Base-by-base conservation (phyloP, 2,329 filamentous ascomycete genomes). In the Trichophyton simii region DNA sequence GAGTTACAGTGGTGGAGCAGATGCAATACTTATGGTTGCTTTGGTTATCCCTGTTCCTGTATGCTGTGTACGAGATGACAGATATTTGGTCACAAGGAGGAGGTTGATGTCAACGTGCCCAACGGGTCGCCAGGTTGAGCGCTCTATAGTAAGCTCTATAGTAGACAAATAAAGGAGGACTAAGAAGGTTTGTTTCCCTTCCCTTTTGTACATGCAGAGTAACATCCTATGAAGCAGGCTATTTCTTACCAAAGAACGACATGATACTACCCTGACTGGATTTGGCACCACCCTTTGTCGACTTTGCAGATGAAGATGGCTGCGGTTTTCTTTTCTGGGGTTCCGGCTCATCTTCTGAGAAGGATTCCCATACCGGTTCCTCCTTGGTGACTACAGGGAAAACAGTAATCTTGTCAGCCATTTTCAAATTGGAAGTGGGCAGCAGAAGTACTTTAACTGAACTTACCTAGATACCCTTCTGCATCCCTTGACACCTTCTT, bases 191-290 rank as follows among this genome's bases (percentile, higher is more conserved):
- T 70, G 87, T 69, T 91, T 92, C 78, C 95, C 15, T n/a, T 44
- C 15, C 38, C 41, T n/a, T 54, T 25, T 31, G 36, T 57, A 57
- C 52, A 57, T 20, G n/a, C 44, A 48, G 20, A 48, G 44, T 48
- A 20, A 28, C 46, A 50, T 95, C 48, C 82, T 81, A 15, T 38
- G n/a, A 28, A 18, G 13, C 9, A 11, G 34, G 36, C 68, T 70
- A 88, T 69, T 91, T 94, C 78, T 95, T 96, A 48, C 82, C 81
- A 73, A 96, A 96, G 75, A 96, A 96, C 0, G 87, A 90, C 87
- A 91, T 95, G 70, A 96, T 95, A 71, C 80, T 95, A 2, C 91
- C 90, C 63, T 75, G 74, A 31, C 72, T 71, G 6, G 75, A 73
- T 70, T 89, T 89, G n/a, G 70, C 62, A 20, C 50, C 13, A 44